phyloP scores from a whole-genome alignment of 2,329 filamentous ascomycete genomes.

The Berkeleyomyces basicola region DNA sequence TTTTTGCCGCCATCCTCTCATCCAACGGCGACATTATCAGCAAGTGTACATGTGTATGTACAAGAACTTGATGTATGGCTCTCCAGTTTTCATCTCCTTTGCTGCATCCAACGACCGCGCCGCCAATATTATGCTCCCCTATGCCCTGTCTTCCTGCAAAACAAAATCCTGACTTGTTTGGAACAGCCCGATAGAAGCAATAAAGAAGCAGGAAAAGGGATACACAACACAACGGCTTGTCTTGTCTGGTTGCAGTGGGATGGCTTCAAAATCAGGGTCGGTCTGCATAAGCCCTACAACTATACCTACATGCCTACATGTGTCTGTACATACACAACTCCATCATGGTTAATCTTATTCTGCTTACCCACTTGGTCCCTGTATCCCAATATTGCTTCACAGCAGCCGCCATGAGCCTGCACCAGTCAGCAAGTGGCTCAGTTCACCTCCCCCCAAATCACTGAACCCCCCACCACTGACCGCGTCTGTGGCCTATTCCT shows the following conservation, averaged over 20 bases:
- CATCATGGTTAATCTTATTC: no score
- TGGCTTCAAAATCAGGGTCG: neutral
- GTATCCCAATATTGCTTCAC: no score
- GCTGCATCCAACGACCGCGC: neutral
- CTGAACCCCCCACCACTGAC: no score
- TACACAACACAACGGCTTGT: neutral
- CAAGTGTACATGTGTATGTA: no score
- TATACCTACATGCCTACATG: no score
- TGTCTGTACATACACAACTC: no score
- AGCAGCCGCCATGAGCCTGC: no score
- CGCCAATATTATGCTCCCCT: neutral
- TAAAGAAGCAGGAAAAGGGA: neutral
- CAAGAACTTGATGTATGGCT: neutral
- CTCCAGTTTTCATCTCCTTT: conserved; percentile 1
- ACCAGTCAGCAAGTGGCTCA: no score
- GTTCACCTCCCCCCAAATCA: no score
- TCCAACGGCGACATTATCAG: neutral
- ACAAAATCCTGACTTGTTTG: neutral
- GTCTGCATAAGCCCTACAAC: no score
- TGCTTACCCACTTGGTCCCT: no score
- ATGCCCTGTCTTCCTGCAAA: neutral
- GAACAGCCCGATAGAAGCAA: neutral
- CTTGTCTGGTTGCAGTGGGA: neutral
- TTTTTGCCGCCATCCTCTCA: neutral
- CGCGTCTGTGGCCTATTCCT: no score